A percentile compares a stretch with the other conserved stretches of the same genome.
These are phyloP conservation scores for Raphidocelis subcapitata DNA, from an alignment of 139 green algal genomes.

Conservation along the genomic window DNA sequence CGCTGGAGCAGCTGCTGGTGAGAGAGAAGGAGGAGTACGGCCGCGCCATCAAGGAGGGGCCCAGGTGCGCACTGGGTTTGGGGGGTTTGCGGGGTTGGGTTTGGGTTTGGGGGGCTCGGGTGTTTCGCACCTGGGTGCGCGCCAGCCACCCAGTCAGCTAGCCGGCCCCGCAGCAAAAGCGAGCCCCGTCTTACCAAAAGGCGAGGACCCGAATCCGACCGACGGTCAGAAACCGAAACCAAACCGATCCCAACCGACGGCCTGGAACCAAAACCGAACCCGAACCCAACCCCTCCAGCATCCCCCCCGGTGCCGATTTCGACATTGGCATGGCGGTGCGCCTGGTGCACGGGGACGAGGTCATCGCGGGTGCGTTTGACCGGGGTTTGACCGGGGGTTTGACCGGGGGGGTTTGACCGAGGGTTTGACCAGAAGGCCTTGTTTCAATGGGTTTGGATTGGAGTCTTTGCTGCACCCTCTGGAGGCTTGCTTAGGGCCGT, in stretches of 20 bases:
- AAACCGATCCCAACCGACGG: background rate
- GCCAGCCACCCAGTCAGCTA: background rate
- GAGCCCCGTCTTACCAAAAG: too few species aligned
- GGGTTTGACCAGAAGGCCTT: too few species aligned
- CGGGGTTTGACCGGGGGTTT: too few species aligned
- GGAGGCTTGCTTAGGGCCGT: too few species aligned
- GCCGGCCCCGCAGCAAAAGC: background rate
- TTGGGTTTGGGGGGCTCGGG: background rate
- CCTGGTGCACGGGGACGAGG: slow-evolving; percentile 78
- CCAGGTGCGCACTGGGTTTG: slow-evolving; percentile 1
- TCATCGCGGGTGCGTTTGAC: too few species aligned
- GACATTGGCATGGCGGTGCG: slow-evolving; percentile 80
- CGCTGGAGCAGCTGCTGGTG: slow-evolving; percentile 35
- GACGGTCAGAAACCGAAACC: too few species aligned
- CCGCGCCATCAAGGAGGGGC: slow-evolving; percentile 38
- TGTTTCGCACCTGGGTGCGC: background rate
- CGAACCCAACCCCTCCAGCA: slow-evolving; percentile 35
- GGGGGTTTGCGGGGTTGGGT: background rate
- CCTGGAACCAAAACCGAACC: background rate
- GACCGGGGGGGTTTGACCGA: too few species aligned
- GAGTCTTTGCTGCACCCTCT: too few species aligned
- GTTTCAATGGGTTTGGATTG: too few species aligned
- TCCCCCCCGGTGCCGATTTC: slow-evolving; percentile 41
- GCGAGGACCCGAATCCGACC: too few species aligned
- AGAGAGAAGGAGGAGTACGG: slow-evolving; percentile 65